Base-by-base conservation (phyloP, 2,329 filamentous ascomycete genomes). In the Colletotrichum eremochloae region DNA sequence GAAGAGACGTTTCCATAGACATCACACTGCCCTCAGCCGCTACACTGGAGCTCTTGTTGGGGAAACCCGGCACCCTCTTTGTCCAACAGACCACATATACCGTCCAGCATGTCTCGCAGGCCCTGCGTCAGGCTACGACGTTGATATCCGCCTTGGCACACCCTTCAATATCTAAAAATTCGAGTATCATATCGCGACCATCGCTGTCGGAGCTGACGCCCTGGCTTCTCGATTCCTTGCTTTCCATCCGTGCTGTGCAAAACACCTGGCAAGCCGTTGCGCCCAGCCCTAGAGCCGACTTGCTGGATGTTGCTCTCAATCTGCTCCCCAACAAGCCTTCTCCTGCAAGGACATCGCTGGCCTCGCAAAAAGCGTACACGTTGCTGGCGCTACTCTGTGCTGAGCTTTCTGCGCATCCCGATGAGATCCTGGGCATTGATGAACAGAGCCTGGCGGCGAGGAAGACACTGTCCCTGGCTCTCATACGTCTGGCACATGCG, bases 211-310 rank as follows among this genome's bases (percentile, higher is more conserved):
- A 85, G 72, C 81, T 81, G 69, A 77, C 82, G 0, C 81, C 84
- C 15, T 89, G 86, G 87, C 78, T 89, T 15, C 78, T 88, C 70
- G 88, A 90, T 75, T 82, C 82, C 8, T 79, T 85, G 74, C 80
- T 85, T 46, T 81, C 83, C 53, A 77, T 88, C 40, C 81, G 84
- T 62, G 76, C 80, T 29, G 77, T 81, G 14, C 83, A 85, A 69
- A 81, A 79, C 40, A 78, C 79, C 73, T 83, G 84, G 80, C 79
- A 80, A 48, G 65, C 77, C 50, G 48, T 75, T 31, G 67, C 56
- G 62, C 77, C 73, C 46, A 58, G 29, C 40, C 31, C 52, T 31
- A 56, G 52, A 40, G 42, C 56, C 29, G 67, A 71, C 40, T 58
- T 73, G 56, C 62, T 71, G 15, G 58, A 67, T 11, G 11, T 60